phyloP scores from a whole-genome alignment of 495 filamentous ascomycete species.

The Filosporella fistucella region DNA sequence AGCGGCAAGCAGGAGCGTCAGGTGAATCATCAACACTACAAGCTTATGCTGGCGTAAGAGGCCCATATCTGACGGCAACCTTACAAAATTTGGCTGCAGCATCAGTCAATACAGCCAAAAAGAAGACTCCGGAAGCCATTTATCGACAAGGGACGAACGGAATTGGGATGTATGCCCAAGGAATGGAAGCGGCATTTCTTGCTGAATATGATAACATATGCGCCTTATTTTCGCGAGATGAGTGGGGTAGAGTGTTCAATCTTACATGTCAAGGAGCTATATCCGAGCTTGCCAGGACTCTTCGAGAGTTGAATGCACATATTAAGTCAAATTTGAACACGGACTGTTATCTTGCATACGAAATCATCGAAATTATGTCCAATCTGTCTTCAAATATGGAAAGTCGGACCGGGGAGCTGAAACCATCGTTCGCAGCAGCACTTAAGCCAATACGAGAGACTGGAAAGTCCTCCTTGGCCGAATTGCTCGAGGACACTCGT shows the following conservation, averaged over 20 bases:
- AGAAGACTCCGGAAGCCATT: constrained; percentile 70
- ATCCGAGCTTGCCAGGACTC: constrained; percentile 75
- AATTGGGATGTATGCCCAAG: constrained; percentile 83
- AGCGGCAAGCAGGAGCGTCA: constrained; percentile 21
- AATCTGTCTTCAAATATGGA: constrained; percentile 76
- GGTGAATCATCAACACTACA: constrained; percentile 59
- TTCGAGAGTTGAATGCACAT: constrained; percentile 85
- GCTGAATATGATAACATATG: constrained; percentile 87
- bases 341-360: constrained; percentile 94
- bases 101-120: constrained; percentile 82
- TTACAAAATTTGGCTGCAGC: constrained; percentile 82
- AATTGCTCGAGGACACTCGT: constrained; percentile 83
- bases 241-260: constrained; percentile 74
- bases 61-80: constrained; percentile 74
- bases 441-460: constrained; percentile 88
- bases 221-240: constrained; percentile 75
- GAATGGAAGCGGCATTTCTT: constrained; percentile 78
- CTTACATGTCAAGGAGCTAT: constrained; percentile 73
- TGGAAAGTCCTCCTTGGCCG: constrained; percentile 76
- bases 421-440: constrained; percentile 74
- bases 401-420: constrained; percentile 77
- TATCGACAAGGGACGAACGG: constrained; percentile 92
- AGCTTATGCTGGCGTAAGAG: constrained; percentile 81
- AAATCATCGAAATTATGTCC: constrained; percentile 90
- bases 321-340: constrained; percentile 82